Percentiles rank a stretch among this genome's conserved stretches.
Conservation (phyloP, 257 asterid species). For the Thymus mandschuricus region DNA sequence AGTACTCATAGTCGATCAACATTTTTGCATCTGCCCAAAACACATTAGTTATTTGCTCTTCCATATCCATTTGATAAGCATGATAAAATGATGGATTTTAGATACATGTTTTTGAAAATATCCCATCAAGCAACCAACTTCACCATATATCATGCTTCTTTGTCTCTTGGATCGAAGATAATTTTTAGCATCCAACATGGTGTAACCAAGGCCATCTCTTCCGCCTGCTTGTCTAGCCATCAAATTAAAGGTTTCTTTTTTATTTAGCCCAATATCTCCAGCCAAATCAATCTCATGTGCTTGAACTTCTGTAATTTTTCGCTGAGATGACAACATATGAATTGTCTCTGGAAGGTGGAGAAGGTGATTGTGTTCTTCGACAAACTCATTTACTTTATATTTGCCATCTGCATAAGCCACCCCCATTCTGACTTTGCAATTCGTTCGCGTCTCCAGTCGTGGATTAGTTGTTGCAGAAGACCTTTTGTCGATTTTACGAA, state of each 20-base stretch:
- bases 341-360: neutral
- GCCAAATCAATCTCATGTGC: constrained; percentile 15
- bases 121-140: neutral
- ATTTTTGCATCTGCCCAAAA: neutral
- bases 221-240: neutral
- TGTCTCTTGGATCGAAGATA: constrained; percentile 5
- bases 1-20: neutral
- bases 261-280: neutral
- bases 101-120: neutral
- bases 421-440: neutral
- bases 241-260: too few relatives aligned
- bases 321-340: constrained; percentile 1
- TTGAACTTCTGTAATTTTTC: constrained; percentile 14
- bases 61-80: neutral
- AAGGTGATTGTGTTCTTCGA: neutral
- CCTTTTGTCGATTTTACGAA: neutral
- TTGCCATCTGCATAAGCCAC: neutral
- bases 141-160: constrained; percentile 9
- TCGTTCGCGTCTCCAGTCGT: neutral
- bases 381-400: neutral
- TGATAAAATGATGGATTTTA: neutral
- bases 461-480: too few relatives aligned
- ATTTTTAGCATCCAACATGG: neutral
- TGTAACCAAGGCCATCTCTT: constrained; percentile 9
- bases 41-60: neutral